Percentiles rank a stretch among this genome's conserved stretches.
These are phyloP conservation scores for Olyra latifolia DNA, from an alignment of 176 grass and related monocot genomes.

Conservation along the genomic window DNA sequence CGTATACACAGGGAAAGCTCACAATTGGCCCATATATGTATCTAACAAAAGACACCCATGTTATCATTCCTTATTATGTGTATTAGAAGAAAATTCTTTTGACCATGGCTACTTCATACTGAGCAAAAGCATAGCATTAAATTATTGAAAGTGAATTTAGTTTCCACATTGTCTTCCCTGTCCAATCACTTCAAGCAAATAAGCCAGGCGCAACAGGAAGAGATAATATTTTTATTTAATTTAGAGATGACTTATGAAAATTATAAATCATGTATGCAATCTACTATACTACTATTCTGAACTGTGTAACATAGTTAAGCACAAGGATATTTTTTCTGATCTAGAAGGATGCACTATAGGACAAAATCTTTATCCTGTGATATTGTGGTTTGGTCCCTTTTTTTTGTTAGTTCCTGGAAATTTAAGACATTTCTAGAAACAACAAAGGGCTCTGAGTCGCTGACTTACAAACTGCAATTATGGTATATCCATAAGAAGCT, in stretches of 20 bases:
- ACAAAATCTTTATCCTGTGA: neutral
- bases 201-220: too few species aligned
- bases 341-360: neutral
- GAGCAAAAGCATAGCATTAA: neutral
- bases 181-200: slow-evolving; percentile 7
- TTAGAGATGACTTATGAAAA: too few species aligned
- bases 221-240: too few species aligned
- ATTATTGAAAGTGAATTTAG: neutral
- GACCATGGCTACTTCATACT: neutral
- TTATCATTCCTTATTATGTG: neutral
- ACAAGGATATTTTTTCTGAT: neutral
- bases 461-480: slow-evolving; percentile 82
- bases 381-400: neutral
- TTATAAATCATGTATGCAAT: slow-evolving; percentile 19
- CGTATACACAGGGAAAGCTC: too few species aligned
- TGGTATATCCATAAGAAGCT: slow-evolving; percentile 66
- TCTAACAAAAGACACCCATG: too few species aligned
- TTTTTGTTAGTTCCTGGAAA: slow-evolving; percentile 21
- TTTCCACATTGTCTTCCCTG: neutral
- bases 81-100: neutral
- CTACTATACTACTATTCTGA: too few species aligned
- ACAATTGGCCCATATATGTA: too few species aligned
- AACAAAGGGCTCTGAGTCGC: slow-evolving; percentile 13
- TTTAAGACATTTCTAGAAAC: slow-evolving; percentile 24
- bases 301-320: too few species aligned